Evolutionary conservation across 495 filamentous ascomycete species (phyloP).

Genomic region (Penicillium manginii): DNA sequence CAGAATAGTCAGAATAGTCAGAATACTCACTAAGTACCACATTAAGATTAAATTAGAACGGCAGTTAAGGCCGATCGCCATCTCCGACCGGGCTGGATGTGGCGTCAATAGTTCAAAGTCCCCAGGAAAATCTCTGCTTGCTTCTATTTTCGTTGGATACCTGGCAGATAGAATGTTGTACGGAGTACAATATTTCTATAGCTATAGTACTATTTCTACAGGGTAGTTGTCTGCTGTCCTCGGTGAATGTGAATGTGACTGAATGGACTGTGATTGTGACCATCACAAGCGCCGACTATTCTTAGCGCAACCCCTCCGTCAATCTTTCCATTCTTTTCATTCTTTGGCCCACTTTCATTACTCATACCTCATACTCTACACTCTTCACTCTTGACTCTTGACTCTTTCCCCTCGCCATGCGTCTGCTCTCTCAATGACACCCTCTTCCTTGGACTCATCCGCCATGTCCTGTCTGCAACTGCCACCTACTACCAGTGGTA

Average conservation of each 20-base stretch:
- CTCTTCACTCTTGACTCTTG: conserved; percentile 12
- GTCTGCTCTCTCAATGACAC: conserved; percentile 2
- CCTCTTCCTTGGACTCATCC: conserved; percentile 16
- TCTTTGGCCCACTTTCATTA: too few species aligned
- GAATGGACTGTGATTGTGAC: conserved; percentile 8
- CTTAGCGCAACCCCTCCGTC: conserved; percentile 22
- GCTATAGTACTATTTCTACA: too few species aligned
- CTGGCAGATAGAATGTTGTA: too few species aligned
- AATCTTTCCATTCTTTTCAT: too few species aligned
- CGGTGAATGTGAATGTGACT: too few species aligned
- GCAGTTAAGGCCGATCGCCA: conserved; percentile 20
- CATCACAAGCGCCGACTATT: conserved; percentile 27
- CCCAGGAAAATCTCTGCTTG: conserved; percentile 7
- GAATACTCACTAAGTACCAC: too few species aligned
- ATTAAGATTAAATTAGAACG: conserved; percentile 22
- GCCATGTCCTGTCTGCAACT: conserved; percentile 34
- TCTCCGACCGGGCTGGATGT: conserved; percentile 25
- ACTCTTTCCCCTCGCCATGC: conserved; percentile 25
- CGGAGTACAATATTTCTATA: background rate
- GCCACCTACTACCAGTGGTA: background rate
- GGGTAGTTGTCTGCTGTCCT: too few species aligned
- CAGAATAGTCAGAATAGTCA: too few species aligned
- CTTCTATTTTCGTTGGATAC: too few species aligned
- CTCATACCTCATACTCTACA: conserved; percentile 1
- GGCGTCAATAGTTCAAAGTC: conserved; percentile 32